These are phyloP conservation scores for Hyaloscypha variabilis DNA, from an alignment of 495 filamentous ascomycete genomes.

Conservation along the genomic window DNA sequence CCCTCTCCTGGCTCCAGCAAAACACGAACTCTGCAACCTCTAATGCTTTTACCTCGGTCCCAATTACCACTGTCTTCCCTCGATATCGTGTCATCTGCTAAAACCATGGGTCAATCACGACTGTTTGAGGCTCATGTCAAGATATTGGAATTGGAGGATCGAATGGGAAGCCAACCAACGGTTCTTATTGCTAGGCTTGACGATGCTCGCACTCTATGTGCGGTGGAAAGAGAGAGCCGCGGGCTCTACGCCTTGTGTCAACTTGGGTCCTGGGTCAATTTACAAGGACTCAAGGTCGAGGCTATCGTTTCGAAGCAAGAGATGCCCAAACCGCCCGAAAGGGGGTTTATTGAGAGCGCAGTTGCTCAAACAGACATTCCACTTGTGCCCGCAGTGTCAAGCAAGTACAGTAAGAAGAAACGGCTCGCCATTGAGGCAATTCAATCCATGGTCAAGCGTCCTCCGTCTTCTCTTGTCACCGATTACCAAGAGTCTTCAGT, in stretches of 20 bases:
- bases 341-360: conserved; percentile 8
- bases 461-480: conserved; percentile 32
- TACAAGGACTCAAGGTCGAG: conserved; percentile 42
- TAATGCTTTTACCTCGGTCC: conserved; percentile 63
- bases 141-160: conserved; percentile 60
- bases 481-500: conserved; percentile 32
- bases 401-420: conserved; percentile 42
- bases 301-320: conserved; percentile 42
- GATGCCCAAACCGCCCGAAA: conserved; percentile 26
- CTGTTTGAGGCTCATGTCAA: conserved; percentile 64
- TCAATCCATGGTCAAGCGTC: conserved; percentile 46
- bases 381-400: conserved; percentile 44
- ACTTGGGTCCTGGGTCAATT: conserved; percentile 65
- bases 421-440: conserved; percentile 55
- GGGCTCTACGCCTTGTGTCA: conserved; percentile 73
- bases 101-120: conserved; percentile 51
- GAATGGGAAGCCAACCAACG: conserved; percentile 48
- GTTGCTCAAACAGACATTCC: conserved; percentile 11
- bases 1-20: conserved; percentile 58
- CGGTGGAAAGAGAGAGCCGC: conserved; percentile 68
- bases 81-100: conserved; percentile 55
- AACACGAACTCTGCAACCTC: conserved; percentile 60
- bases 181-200: conserved; percentile 71
- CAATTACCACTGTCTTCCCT: conserved; percentile 61
- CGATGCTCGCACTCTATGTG: conserved; percentile 59